Base-by-base conservation (phyloP, 2,329 filamentous ascomycete genomes). In the Phyllosticta capitalensis region DNA sequence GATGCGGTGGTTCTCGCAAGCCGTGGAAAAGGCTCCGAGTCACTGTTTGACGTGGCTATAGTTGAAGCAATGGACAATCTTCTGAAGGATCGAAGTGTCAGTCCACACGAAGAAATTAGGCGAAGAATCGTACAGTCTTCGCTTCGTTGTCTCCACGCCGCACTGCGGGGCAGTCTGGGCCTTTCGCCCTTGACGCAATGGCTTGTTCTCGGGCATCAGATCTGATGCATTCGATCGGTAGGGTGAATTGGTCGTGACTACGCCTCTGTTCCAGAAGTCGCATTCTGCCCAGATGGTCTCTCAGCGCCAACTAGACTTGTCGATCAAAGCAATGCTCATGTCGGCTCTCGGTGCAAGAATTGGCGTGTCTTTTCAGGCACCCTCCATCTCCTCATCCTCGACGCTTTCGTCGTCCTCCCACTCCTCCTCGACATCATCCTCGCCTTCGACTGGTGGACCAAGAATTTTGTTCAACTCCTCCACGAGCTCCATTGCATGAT, bases 401-500 rank as follows among this genome's bases (percentile, higher is more conserved):
- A 52, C 69, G n/a, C 67, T 68, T n/a, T 66, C 69, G 55, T 67
- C 67, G 7, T 69, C 71, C 10, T 74, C 73, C 52, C 64, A 67
- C n/a, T 70, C 70, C 14, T 71, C 72, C 57, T 69, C 73, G 21
- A 72, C 75, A 53, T 74, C 75, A 45, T 75, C 74, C 24, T 76
- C 74, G 17, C 74, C 74, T 20, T 72, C 72, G 1, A 67, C 68
- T 50, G 73, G 69, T 20, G 75, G 74, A 22, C 77, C 78, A 54
- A 81, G 66, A 12, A 73, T 68, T 61, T 69, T 67, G 64, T 78
- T 73, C 52, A 80, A 67, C 38, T 67, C 69, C 54, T 78, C 76
- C 51, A 90, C 75, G 52, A 95, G 78, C 75, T 94, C 89, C 61
- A 81, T 76, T 0, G 88, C 86, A 69, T 95, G 90, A 61, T 88